A percentile compares a stretch with the other conserved stretches of the same genome.
phyloP scores from a whole-genome alignment of 495 filamentous ascomycete genomes.

The Evernia prunastri region DNA sequence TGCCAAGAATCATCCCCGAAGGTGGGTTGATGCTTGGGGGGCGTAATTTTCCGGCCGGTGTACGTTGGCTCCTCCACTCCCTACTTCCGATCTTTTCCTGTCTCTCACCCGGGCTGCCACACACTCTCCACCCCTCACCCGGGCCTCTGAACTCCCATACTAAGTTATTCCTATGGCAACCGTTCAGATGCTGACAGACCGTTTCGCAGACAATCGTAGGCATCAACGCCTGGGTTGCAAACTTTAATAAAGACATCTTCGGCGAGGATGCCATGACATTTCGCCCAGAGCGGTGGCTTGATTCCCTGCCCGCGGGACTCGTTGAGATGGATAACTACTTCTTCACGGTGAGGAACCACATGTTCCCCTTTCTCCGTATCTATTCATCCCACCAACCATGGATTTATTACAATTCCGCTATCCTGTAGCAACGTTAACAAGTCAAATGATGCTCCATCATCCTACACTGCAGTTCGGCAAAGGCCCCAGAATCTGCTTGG shows the following conservation, averaged over 20 bases:
- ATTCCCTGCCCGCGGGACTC: neutral
- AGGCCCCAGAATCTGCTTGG: constrained; percentile 41
- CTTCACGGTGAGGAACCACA: constrained; percentile 8
- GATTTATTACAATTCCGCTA: no score
- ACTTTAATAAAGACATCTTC: constrained; percentile 44
- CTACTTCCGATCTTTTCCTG: neutral
- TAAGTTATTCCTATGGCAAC: no score
- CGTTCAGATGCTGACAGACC: neutral
- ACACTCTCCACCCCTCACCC: no score
- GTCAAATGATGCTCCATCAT: no score
- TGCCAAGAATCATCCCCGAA: constrained; percentile 1
- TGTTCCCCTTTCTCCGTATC: no score
- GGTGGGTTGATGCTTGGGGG: constrained; percentile 8
- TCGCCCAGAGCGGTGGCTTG: constrained; percentile 44
- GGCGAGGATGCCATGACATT: constrained; percentile 38
- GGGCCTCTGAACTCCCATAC: no score
- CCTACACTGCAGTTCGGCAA: constrained; percentile 50
- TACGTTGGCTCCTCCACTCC: neutral
- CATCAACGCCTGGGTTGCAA: constrained; percentile 47
- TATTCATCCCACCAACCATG: neutral
- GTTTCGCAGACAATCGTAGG: constrained; percentile 43
- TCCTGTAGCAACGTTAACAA: no score
- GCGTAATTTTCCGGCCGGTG: constrained; percentile 9
- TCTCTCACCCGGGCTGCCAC: neutral
- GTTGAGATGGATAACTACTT: constrained; percentile 22